Evolutionary conservation across 2,329 filamentous ascomycete genomes (phyloP).

Genomic region (Sporothrix luriei): DNA sequence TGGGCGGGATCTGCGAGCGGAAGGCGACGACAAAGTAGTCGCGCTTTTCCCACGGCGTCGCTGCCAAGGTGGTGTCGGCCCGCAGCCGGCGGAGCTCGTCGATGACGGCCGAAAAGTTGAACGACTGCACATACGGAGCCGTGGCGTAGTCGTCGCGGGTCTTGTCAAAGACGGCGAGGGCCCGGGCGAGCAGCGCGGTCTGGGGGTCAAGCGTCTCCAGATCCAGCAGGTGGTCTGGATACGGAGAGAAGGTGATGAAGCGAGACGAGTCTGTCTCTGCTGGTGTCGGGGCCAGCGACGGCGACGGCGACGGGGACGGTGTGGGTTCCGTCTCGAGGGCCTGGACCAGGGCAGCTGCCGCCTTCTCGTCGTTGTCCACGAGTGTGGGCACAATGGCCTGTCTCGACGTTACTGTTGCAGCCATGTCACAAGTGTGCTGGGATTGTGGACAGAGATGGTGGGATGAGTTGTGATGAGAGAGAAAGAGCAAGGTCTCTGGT

Average conservation of each 20-base stretch:
- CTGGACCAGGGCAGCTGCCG: background rate
- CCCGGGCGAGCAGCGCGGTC: slow-evolving; percentile 70
- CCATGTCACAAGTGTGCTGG: background rate
- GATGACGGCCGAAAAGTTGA: slow-evolving; percentile 74
- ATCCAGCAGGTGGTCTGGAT: slow-evolving; percentile 72
- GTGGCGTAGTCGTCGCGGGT: slow-evolving; percentile 74
- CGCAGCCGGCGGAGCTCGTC: slow-evolving; percentile 58
- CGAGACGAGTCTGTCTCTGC: slow-evolving; percentile 22
- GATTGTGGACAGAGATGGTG: background rate
- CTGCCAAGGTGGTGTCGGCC: slow-evolving; percentile 28
- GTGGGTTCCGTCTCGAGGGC: background rate
- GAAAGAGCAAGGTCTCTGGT: background rate
- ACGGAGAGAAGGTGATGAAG: slow-evolving; percentile 71
- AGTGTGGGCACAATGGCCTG: slow-evolving; percentile 14
- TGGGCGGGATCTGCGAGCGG: slow-evolving; percentile 69
- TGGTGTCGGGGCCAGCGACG: background rate
- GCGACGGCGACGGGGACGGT: background rate
- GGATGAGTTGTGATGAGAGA: no score
- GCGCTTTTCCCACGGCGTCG: slow-evolving; percentile 58
- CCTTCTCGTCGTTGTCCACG: background rate
- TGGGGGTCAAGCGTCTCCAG: slow-evolving; percentile 66
- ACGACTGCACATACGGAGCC: slow-evolving; percentile 69
- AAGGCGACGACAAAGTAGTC: slow-evolving; percentile 86
- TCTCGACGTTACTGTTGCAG: background rate
- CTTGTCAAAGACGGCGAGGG: slow-evolving; percentile 66